phyloP scores from a whole-genome alignment of 2,329 filamentous ascomycete genomes.

The Shiraia sp. region DNA sequence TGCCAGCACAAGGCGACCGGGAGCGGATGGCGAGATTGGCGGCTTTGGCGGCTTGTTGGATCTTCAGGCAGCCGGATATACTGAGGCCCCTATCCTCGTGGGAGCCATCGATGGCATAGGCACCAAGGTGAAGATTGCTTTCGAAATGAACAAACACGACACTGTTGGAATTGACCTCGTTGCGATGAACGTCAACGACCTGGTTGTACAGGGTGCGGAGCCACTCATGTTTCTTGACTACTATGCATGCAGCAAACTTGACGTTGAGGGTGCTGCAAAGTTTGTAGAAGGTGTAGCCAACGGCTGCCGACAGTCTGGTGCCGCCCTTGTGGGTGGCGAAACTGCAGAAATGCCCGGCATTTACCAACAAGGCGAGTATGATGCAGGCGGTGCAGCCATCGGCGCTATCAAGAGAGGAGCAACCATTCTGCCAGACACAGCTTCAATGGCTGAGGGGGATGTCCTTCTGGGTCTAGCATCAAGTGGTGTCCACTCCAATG shows the following conservation, averaged over 20 bases:
- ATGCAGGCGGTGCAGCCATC: slow-evolving; percentile 87
- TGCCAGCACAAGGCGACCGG: slow-evolving; percentile 79
- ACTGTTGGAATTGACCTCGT: slow-evolving; percentile 97
- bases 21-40: slow-evolving; percentile 90
- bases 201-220: slow-evolving; percentile 93
- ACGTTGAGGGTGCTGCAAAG: slow-evolving; percentile 74
- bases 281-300: slow-evolving; percentile 90
- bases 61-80: slow-evolving; percentile 73
- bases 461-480: slow-evolving; percentile 84
- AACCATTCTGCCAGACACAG: slow-evolving; percentile 73
- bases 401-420: slow-evolving; percentile 73
- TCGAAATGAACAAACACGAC: slow-evolving; percentile 84
- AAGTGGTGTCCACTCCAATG: slow-evolving; percentile 91
- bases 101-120: slow-evolving; percentile 95
- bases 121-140: slow-evolving; percentile 95
- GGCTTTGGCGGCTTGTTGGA: slow-evolving; percentile 92
- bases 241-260: slow-evolving; percentile 89
- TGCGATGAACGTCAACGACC: slow-evolving; percentile 98
- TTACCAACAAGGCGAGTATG: slow-evolving; percentile 86
- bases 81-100: slow-evolving; percentile 78
- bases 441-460: slow-evolving; percentile 79
- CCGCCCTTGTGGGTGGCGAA: slow-evolving; percentile 93
- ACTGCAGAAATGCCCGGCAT: slow-evolving; percentile 98
- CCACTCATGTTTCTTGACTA: slow-evolving; percentile 97
- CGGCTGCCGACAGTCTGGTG: slow-evolving; percentile 82